phyloP scores from a whole-genome alignment of 306 rosid genomes.

The Lathyrus aphaca region DNA sequence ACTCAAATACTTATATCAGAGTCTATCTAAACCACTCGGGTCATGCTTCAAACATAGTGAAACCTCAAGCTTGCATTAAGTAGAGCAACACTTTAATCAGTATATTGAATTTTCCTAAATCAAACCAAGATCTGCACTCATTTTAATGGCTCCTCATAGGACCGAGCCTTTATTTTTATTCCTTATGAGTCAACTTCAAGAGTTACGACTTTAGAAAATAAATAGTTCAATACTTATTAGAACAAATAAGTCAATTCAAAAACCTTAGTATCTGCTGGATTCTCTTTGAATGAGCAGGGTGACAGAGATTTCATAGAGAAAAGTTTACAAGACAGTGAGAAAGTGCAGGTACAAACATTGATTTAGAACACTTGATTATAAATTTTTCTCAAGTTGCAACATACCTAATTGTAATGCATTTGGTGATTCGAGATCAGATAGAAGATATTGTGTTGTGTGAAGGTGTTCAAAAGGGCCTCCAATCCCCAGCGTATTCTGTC shows the following conservation, averaged over 20 bases:
- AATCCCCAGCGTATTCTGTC: conserved; percentile 68
- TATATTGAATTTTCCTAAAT: no score
- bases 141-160: no score
- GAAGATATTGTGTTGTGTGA: conserved; percentile 80
- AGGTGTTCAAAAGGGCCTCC: conserved; percentile 86
- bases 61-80: no score
- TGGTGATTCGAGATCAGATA: conserved; percentile 51
- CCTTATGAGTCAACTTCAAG: neutral
- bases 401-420: conserved; percentile 3
- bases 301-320: conserved; percentile 60
- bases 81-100: no score
- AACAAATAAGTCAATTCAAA: conserved; percentile 23
- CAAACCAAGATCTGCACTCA: no score
- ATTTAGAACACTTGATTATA: neutral
- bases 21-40: no score
- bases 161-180: no score
- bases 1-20: no score
- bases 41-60: no score
- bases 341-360: conserved; percentile 69
- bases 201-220: neutral
- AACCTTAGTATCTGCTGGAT: neutral
- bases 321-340: conserved; percentile 81
- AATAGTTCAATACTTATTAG: neutral
- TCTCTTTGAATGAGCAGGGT: conserved; percentile 48
- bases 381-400: neutral